Percentiles rank a stretch among this genome's conserved stretches.
phyloP scores from a whole-genome alignment of 306 rosid species.

The Cicer arietinum region DNA sequence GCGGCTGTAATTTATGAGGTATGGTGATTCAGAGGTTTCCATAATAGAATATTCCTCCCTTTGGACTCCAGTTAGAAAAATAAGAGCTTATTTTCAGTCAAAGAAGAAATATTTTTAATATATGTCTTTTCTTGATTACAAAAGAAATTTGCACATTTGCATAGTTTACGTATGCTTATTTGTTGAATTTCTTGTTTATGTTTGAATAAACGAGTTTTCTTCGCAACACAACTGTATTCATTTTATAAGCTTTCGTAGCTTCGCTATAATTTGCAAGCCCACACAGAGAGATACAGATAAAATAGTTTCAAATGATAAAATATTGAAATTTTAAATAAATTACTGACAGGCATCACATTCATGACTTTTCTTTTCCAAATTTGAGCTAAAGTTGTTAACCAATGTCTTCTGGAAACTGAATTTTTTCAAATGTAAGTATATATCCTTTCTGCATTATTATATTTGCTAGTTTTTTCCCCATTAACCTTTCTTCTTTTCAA shows the following conservation, averaged over 20 bases:
- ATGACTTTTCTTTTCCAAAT: conserved; percentile 29
- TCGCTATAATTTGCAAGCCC: conserved; percentile 36
- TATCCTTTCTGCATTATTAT: conserved; percentile 31
- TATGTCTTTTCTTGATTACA: conserved; percentile 24
- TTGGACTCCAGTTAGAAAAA: conserved; percentile 24
- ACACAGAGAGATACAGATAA: conserved; percentile 27
- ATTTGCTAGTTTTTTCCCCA: neutral
- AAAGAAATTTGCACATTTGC: conserved; percentile 1
- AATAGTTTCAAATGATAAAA: conserved; percentile 32
- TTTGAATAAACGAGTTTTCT: neutral
- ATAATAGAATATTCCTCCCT: conserved; percentile 23
- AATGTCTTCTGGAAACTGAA: conserved; percentile 23
- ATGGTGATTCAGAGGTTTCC: conserved; percentile 41
- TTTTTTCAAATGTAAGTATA: conserved; percentile 11
- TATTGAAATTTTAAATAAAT: conserved; percentile 7
- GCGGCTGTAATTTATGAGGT: conserved; percentile 95
- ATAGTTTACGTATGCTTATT: conserved; percentile 3
- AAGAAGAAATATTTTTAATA: conserved; percentile 35
- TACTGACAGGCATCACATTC: conserved; percentile 23
- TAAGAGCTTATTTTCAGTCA: conserved; percentile 39
- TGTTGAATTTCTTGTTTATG: conserved; percentile 36
- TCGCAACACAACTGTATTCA: conserved; percentile 25
- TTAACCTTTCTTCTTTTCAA: neutral
- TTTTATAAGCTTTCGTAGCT: conserved; percentile 14
- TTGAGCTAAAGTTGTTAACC: conserved; percentile 19